Base-by-base conservation (phyloP, 2,329 filamentous ascomycete genomes). In the Colletotrichum gigasporum region DNA sequence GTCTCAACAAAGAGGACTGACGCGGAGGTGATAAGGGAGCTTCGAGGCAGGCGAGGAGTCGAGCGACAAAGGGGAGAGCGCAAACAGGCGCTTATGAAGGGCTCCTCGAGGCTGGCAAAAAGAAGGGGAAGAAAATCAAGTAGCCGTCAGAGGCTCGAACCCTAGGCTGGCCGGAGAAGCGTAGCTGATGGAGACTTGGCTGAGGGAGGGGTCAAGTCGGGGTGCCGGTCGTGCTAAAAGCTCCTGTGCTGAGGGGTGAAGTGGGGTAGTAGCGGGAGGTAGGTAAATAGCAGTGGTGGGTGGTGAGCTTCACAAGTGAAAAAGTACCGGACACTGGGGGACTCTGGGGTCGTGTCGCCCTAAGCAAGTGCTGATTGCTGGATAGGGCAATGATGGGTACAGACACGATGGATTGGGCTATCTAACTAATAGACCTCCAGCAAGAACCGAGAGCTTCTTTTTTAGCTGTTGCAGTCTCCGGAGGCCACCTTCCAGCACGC, bases 141-240 rank as follows among this genome's bases (percentile, higher is more conserved):
- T 30, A 47, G 50, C 26, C 32, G 57, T 59, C 45, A 28, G 42
- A 62, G 50, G 57, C 57, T 62, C 57, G 48, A 58, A 62, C 62
- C 56, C 62, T 65, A 50, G 42, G 20, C 57, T 44, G 57, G 50
- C 51, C 22, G 37, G 35, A 62, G 42, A 44, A 62, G 62, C 58
- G 45, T 54, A 42, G 56, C 35, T 62, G 62, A 65, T 62, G 62
- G 62, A 65, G 35, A 65, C 42, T 65, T 62, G 42, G 59, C 56
- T 55, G 34, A 39, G 22, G 57, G 37, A 42, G 57, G 61, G 56
- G 48, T 26, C 30, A 8, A 35, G 62, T 55, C 34, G 26, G 48
- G 50, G 41, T 65, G 62, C 57, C 45, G 54, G 54, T 57, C 42
- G 32, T 57, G 34, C 30, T 50, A 28, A 34, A n/a, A 58, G 44